Evolutionary conservation across 1,284 basidiomycete species (phyloP), one percentile per base, ranked within the genome.

Genomic region (Mrakiaceae sp.): DNA sequence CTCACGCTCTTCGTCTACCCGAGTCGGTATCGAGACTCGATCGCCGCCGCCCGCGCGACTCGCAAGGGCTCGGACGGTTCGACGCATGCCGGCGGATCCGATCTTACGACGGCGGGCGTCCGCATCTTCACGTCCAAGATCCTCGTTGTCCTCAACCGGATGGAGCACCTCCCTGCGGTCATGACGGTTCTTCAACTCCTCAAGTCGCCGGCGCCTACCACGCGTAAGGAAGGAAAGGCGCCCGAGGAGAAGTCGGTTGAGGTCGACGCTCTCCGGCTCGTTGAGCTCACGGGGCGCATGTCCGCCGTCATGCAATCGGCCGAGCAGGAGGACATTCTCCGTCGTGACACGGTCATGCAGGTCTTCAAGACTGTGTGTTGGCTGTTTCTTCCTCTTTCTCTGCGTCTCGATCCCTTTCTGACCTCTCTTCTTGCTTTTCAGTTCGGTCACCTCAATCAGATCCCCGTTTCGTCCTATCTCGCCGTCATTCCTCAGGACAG

Each of bases 131-230:
- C 73, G 6, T 67, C 69, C 14, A 69, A 70, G 46, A 86, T 95
- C 72, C 83, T 88, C 0, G 84, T 97, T 67, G 86, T 98, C 14
- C 82, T 98, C n/a, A 90, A 93, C 74, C 87, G 86, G 74, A 81
- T 96, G 67, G 90, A 94, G 69, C 90, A 97, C 72, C 78, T 98
- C 6, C 77, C 79, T 0, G 76, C 79, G 1, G 75, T 80, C 67
- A 81, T 83, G 79, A 76, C 79, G 56, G 74, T 81, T 65, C 74
- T 79, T 14, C 77, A 80, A 67, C 76, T 81, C 62, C 74, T 82
- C 60, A 53, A 66, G 42, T 51, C 60, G 9, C 39, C 74, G 0
- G 66, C 67, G 39, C 68, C 67, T 56, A 6, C 48, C 57, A 16
- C 55, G 2, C 27, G 27, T 27, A 27, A 27, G 50, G 63, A 40